Conservation (phyloP, 2,329 filamentous ascomycete species). For the Zymoseptoria pseudotritici region DNA sequence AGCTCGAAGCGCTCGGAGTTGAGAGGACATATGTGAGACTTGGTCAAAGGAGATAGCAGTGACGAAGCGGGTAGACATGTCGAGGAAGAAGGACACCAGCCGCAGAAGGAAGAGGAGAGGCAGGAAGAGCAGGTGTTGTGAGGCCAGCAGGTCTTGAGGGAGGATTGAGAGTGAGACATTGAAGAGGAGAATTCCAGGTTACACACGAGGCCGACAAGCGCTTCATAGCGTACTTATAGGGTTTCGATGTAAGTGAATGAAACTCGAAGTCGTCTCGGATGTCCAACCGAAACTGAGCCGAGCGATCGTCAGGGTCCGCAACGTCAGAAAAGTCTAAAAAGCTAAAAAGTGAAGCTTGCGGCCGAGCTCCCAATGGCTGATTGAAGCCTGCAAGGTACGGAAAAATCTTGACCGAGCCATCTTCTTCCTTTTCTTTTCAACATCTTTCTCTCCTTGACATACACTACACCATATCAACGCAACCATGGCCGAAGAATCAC, state of each 20-base stretch:
- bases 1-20: constrained; percentile 41
- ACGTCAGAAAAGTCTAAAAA: background rate
- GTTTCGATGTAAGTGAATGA: background rate
- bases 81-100: constrained; percentile 38
- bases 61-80: constrained; percentile 38
- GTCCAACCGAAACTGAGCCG: background rate
- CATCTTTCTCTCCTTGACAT: background rate
- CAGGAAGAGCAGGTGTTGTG: constrained; percentile 27
- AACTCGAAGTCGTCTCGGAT: background rate
- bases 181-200: background rate
- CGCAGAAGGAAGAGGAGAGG: constrained; percentile 28
- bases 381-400: background rate
- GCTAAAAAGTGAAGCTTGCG: background rate
- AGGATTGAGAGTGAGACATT: background rate
- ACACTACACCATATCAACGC: background rate
- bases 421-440: background rate
- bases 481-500: constrained; percentile 16
- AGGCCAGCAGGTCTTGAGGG: constrained; percentile 25
- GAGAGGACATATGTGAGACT: constrained; percentile 27
- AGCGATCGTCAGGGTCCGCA: background rate
- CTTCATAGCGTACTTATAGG: background rate
- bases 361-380: background rate
- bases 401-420: background rate
- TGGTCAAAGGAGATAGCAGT: constrained; percentile 34
- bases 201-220: background rate